Evolutionary conservation across 306 rosid species (phyloP).

Genomic region (Senna siamea): DNA sequence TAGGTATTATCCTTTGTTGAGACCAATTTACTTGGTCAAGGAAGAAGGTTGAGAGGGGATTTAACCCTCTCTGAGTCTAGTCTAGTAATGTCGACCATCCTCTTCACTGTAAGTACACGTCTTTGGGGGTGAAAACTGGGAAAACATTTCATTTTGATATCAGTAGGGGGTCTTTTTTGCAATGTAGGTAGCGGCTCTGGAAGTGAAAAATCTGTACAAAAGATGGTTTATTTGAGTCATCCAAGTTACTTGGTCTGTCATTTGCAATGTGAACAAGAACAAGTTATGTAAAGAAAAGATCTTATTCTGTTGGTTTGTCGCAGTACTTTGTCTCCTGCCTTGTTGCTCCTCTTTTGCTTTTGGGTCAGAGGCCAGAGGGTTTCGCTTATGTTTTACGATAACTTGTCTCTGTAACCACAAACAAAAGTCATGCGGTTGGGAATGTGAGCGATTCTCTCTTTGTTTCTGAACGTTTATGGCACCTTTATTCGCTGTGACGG

Average conservation of each 20-base stretch:
- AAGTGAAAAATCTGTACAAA: constrained; percentile 54
- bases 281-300: constrained; percentile 9
- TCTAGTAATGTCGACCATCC: constrained; percentile 33
- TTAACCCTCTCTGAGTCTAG: constrained; percentile 13
- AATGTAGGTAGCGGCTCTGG: constrained; percentile 47
- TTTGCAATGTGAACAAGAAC: constrained; percentile 14
- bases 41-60: constrained; percentile 24
- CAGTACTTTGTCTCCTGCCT: background rate
- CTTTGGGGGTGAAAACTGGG: constrained; percentile 24
- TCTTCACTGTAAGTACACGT: constrained; percentile 52
- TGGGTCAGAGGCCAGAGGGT: background rate
- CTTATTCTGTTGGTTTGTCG: background rate
- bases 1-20: constrained; percentile 4
- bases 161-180: constrained; percentile 34
- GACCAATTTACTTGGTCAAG: constrained; percentile 38
- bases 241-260: constrained; percentile 4
- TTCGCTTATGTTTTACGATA: constrained; percentile 41
- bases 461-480: constrained; percentile 4
- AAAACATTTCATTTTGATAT: constrained; percentile 29
- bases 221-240: constrained; percentile 45
- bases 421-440: background rate
- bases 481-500: constrained; percentile 15
- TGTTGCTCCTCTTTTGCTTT: background rate
- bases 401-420: background rate
- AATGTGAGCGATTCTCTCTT: background rate